A percentile compares a stretch with the other conserved stretches of the same genome.
Conservation (phyloP, 768 basidiomycete genomes). For the Serpula lacrymans region DNA sequence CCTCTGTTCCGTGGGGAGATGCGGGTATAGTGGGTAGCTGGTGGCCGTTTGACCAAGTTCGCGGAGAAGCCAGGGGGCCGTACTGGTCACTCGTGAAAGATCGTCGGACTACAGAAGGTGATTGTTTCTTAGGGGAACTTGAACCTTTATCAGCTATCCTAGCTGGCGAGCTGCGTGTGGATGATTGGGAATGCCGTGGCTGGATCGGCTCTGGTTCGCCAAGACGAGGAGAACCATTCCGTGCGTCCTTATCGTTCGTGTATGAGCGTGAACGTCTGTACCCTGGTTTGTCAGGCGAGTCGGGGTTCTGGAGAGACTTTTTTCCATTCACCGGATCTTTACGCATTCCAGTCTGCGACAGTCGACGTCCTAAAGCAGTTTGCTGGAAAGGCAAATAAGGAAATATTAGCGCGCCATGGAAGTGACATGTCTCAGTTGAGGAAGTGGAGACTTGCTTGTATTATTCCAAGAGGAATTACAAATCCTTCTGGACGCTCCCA, state of each 20-base stretch:
- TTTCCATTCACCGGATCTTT: constrained; percentile 22
- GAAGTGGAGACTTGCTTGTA: constrained; percentile 56
- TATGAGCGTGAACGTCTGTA: constrained; percentile 37
- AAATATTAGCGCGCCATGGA: constrained; percentile 8
- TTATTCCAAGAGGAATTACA: constrained; percentile 85
- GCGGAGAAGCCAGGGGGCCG: constrained; percentile 22
- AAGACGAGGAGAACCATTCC: constrained; percentile 27
- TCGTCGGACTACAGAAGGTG: constrained; percentile 24
- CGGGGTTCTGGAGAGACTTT: constrained; percentile 36
- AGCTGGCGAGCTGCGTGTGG: constrained; percentile 31
- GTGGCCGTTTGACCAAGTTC: constrained; percentile 33
- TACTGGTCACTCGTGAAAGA: constrained; percentile 29
- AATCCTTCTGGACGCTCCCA: constrained; percentile 91
- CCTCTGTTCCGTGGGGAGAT: constrained; percentile 65
- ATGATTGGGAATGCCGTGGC: constrained; percentile 28
- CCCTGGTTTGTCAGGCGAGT: constrained; percentile 24
- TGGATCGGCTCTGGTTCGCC: constrained; percentile 20
- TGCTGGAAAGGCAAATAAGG: constrained; percentile 40
- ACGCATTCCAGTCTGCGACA: constrained; percentile 52
- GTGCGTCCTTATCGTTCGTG: constrained; percentile 32
- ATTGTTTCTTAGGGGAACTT: constrained; percentile 25
- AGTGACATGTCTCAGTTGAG: too few relatives aligned
- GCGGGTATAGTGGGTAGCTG: constrained; percentile 65
- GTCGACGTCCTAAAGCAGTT: constrained; percentile 65
- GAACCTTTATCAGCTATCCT: constrained; percentile 18